These are phyloP conservation scores for Bolboschoenoplectus hybrid DNA, from an alignment of 202 grass and related monocot genomes.

Conservation along the genomic window DNA sequence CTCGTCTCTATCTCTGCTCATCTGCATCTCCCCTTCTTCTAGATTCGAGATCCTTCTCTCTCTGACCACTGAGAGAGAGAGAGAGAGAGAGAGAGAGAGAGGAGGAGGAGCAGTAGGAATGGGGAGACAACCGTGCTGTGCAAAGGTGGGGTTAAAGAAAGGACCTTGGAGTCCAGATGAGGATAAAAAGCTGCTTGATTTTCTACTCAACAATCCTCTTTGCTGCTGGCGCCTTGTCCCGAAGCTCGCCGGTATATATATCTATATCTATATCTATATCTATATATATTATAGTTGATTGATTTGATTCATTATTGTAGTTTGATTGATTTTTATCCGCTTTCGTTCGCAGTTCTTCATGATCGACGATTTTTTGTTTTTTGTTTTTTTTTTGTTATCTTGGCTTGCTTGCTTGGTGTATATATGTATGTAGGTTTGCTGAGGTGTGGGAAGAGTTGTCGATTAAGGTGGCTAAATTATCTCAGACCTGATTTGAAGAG, in stretches of 20 bases:
- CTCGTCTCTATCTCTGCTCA: neutral
- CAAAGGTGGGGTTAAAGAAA: constrained; percentile 74
- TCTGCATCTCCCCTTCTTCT: neutral
- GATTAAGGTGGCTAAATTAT: constrained; percentile 58
- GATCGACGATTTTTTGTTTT: neutral
- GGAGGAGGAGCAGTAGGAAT: constrained; percentile 30
- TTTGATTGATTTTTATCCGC: neutral
- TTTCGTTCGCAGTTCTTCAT: neutral
- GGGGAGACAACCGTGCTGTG: constrained; percentile 89
- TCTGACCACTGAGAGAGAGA: neutral
- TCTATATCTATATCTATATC: neutral
- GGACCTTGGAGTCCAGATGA: constrained; percentile 83
- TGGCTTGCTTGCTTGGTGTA: neutral
- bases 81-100: constrained; percentile 21
- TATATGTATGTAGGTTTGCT: constrained; percentile 35
- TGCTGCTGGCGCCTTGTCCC: constrained; percentile 90
- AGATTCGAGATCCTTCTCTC: constrained; percentile 5
- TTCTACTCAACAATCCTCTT: constrained; percentile 75
- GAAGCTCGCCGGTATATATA: constrained; percentile 28
- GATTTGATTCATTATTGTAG: neutral
- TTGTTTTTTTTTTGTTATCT: neutral
- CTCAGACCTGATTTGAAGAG: constrained; percentile 81
- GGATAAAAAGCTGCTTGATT: constrained; percentile 73
- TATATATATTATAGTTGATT: neutral
- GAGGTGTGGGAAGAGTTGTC: constrained; percentile 61